These are phyloP conservation scores for Taphrina deformans DNA, from an alignment of 1,139 yeast species.

Conservation along the genomic window DNA sequence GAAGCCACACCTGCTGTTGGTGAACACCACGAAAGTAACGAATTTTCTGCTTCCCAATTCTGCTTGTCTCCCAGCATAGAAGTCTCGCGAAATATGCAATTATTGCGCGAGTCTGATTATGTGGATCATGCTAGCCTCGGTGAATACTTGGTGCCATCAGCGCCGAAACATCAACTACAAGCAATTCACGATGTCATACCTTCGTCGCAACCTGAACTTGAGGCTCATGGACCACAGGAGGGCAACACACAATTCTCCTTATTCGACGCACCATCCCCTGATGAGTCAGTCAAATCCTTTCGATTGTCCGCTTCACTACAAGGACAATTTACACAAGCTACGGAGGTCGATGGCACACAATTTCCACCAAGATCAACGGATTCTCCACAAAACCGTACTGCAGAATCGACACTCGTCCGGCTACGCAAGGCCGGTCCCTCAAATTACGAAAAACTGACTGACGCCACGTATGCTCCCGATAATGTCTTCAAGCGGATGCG, in stretches of 20 bases:
- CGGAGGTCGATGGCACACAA: conserved; percentile 9
- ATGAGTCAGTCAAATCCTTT: background rate
- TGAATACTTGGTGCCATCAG: background rate
- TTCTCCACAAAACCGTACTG: background rate
- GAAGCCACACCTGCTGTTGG: conserved; percentile 4
- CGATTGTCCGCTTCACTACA: background rate
- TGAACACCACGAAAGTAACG: background rate
- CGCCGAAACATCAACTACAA: background rate
- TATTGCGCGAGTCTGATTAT: background rate
- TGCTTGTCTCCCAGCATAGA: background rate
- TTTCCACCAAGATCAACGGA: background rate
- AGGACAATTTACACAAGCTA: conserved; percentile 25
- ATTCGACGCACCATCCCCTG: conserved; percentile 35
- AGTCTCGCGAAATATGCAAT: background rate
- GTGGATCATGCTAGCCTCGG: background rate
- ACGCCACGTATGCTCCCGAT: background rate
- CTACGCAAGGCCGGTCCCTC: conserved; percentile 6
- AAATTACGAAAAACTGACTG: background rate
- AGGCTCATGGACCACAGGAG: background rate
- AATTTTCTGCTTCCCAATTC: conserved; percentile 9
- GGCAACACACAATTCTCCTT: conserved; percentile 33
- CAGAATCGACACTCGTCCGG: background rate
- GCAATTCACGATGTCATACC: background rate
- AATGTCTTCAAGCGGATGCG: conserved; percentile 23
- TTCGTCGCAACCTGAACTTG: background rate